Base-by-base conservation (phyloP, 306 rosid genomes). In the Bauhinia variegata region DNA sequence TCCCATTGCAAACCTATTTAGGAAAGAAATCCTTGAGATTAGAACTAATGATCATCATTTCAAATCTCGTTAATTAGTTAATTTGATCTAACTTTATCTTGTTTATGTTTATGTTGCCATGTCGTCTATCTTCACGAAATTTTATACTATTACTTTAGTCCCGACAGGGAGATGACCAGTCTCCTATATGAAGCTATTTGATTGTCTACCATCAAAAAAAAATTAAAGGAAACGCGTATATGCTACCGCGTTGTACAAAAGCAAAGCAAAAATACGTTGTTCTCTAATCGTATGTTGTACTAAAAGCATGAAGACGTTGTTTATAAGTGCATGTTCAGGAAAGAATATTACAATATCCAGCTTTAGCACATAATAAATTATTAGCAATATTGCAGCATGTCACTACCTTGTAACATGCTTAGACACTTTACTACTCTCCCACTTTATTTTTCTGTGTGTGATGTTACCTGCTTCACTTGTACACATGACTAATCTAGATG, bases 381-480 rank as follows among this genome's bases (percentile, higher is more conserved):
- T 72, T 73, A 43, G 7, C 52, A 67, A 52, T 18, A 41, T 63
- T 78, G 75, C 61, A 72, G 67, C 50, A 31, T 67, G 82, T 54
- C 71, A 58, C 63, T 63, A 48, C 41, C 28, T 58, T 73, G 64
- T 60, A 77, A 81, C 77, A 76, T 72, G 85, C 62, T 46, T 4
- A 41, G 3, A 72, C 53, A 63, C 85, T 77, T 77, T 81, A 68
- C 73, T 49, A 52, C 85, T 77, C 73, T 81, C 63, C 73, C 41
- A 52, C 81, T 80, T 76, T 67, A 34, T 50, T 46, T 47, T 31
- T 56, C 30, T 66, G 36, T 64, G 1, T 36, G 50, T 9, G 17
- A 53, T 72, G 38, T 41, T 72, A 32, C 36, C 47, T 51, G 67
- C 71, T 63, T 79, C 67, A 39, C 28, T 65, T 32, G 17, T 18